phyloP scores from a whole-genome alignment of 805 yeast species.

The Tetrapisispora arboricola region DNA sequence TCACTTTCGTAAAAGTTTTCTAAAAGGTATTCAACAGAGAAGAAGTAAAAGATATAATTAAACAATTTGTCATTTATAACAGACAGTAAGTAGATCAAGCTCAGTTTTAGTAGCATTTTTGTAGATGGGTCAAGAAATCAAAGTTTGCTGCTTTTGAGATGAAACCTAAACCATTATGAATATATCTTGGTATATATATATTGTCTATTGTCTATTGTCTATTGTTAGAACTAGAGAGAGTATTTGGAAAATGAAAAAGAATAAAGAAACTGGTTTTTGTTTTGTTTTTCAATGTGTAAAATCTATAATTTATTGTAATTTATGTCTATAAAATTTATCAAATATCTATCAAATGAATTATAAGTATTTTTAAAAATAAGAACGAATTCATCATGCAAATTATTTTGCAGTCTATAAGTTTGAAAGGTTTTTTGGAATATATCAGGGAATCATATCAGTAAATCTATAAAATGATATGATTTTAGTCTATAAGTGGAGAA shows the following conservation, averaged over 20 bases:
- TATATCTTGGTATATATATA: too few relatives aligned
- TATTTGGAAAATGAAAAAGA: neutral
- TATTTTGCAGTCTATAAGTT: neutral
- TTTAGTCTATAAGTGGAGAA: neutral
- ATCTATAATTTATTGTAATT: neutral
- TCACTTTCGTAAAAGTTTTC: too few relatives aligned
- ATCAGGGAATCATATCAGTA: neutral
- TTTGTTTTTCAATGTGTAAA: neutral
- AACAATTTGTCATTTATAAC: too few relatives aligned
- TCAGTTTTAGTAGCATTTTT: too few relatives aligned
- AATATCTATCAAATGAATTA: constrained; percentile 1
- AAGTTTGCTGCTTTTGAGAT: too few relatives aligned
- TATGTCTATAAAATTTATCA: constrained; percentile 2
- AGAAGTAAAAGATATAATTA: too few relatives aligned
- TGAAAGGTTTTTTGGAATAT: neutral
- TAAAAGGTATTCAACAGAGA: too few relatives aligned
- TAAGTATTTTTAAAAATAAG: neutral
- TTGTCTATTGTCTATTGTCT: neutral
- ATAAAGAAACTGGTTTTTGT: neutral
- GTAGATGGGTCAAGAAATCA: too few relatives aligned
- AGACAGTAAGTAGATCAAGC: too few relatives aligned
- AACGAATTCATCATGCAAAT: neutral
- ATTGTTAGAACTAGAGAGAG: neutral
- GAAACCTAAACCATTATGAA: too few relatives aligned
- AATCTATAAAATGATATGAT: constrained; percentile 1